Evolutionary conservation across 1,284 basidiomycete species (phyloP).

Genomic region (Trametes polyzona): DNA sequence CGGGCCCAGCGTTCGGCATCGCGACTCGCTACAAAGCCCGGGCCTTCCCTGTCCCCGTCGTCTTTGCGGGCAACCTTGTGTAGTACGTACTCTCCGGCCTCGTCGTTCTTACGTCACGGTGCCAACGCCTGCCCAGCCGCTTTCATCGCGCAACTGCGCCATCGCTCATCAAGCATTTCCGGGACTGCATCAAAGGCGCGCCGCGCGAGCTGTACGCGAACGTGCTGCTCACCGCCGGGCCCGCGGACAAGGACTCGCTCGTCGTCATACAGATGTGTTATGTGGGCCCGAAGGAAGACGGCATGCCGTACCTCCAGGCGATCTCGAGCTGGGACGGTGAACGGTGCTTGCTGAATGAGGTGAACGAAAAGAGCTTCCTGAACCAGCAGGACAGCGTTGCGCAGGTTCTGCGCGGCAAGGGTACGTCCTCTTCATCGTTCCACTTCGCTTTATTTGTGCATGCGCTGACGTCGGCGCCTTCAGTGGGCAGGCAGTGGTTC

Average conservation of each 20-base stretch:
- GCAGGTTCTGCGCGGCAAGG: conserved; percentile 83
- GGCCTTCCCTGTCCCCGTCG: conserved; percentile 86
- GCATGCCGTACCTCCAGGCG: conserved; percentile 78
- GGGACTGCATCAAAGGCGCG: conserved; percentile 88
- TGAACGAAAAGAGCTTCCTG: conserved; percentile 86
- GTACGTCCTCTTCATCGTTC: conserved; percentile 40
- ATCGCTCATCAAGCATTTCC: conserved; percentile 88
- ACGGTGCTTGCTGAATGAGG: conserved; percentile 82
- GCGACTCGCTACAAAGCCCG: conserved; percentile 86
- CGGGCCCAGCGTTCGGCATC: conserved; percentile 83
- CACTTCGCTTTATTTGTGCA: background rate
- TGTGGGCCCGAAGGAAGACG: conserved; percentile 73
- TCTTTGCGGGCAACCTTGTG: conserved; percentile 89
- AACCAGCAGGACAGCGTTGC: conserved; percentile 90
- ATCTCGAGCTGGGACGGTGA: conserved; percentile 88
- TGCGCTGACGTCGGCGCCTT: no score
- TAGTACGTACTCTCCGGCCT: conserved; percentile 56
- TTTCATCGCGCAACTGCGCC: conserved; percentile 85
- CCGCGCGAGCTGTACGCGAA: conserved; percentile 89
- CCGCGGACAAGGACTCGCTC: conserved; percentile 78
- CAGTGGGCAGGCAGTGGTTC: conserved; percentile 73
- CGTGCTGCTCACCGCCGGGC: conserved; percentile 86
- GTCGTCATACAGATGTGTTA: conserved; percentile 92
- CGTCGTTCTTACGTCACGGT: background rate
- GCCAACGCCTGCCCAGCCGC: conserved; percentile 50